Conservation (phyloP, 1,284 basidiomycete species). For the Leccinum huronense region DNA sequence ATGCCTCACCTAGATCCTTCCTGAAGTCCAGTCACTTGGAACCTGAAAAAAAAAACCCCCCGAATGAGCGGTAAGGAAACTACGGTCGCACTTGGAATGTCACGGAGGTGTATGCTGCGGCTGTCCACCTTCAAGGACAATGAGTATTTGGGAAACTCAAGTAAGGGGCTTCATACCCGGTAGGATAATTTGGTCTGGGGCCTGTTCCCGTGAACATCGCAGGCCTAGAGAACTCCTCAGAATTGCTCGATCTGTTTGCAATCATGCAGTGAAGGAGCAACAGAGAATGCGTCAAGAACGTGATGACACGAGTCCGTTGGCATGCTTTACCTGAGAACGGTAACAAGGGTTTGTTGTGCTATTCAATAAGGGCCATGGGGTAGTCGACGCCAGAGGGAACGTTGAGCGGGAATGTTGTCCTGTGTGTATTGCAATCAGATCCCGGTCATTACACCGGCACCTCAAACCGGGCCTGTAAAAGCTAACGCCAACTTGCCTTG, state of each 20-base stretch:
- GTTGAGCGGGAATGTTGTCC: conserved; percentile 45
- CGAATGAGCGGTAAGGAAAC: not conserved
- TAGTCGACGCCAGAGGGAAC: conserved; percentile 48
- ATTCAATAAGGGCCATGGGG: conserved; percentile 44
- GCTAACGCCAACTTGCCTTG: conserved; percentile 39
- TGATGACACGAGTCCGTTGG: not conserved
- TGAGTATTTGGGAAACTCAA: conserved; percentile 3
- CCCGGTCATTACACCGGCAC: not conserved
- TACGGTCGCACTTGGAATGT: conserved; percentile 27
- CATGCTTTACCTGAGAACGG: conserved; percentile 33
- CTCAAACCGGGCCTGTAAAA: conserved; percentile 35
- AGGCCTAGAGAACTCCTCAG: conserved; percentile 23
- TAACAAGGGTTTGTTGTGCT: conserved; percentile 41
- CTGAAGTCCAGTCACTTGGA: conserved; percentile 32
- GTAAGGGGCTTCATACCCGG: no score
- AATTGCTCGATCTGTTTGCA: not conserved
- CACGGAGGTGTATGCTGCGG: conserved; percentile 24
- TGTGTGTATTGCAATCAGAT: conserved; percentile 20
- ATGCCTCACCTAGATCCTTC: conserved; percentile 33
- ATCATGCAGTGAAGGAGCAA: conserved; percentile 10
- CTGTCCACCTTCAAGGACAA: conserved; percentile 24
- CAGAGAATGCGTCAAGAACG: not conserved
- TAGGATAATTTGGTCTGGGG: no score
- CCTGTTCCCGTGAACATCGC: conserved; percentile 33
- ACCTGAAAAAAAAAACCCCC: conserved; percentile 19